Evolutionary conservation across 2,329 filamentous ascomycete genomes (phyloP), one percentile per base, ranked within the genome.

Genomic region (Stachybotrys echinatus): DNA sequence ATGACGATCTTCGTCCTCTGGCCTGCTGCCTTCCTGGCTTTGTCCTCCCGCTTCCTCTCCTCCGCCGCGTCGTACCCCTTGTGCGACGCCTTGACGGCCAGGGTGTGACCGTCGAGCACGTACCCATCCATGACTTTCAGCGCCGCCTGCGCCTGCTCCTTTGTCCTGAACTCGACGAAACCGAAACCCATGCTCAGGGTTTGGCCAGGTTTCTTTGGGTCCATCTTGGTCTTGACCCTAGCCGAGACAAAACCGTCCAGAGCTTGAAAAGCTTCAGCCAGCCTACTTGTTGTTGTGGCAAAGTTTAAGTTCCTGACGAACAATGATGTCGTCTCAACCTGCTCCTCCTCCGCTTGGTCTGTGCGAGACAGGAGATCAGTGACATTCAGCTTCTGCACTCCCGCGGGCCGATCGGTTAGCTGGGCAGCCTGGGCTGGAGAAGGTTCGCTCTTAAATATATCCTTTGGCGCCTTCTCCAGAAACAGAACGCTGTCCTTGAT

Each of bases 231-330:
- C 74, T 96, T 96, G 57, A 99, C 91, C 56, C 84, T 82, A 23
- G 91, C 92, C 50, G 88, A 90, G 55, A 94, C 76, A 69, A 97
- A 97, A 48, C 94, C 94, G 59, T 91, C 87, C 49, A 97, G 75
- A 48, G 88, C 79, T 54, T 81, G 79, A 72, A 97, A 97, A 21
- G 84, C 79, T 61, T 92, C 87, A 7, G 83, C 81, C 57, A 99
- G 77, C 52, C 82, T 79, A 56, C 85, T 79, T 46, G 84, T 91
- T 12, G 88, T 92, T 3, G 94, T 99, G 49, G 83, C 75, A 70
- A 97, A 99, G 74, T 92, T 95, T 59, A 99, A 79, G 70, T 97
- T 97, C 63, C 91, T 87, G 58, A 99, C 86, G 68, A 94, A 97
- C 17, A 99, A 75, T 5, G 92, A 95, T n/a, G 83, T 83, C 17